Percentiles rank a stretch among this genome's conserved stretches.
Conservation (phyloP, 2,329 filamentous ascomycete species). For the Colletotrichum camelliae region DNA sequence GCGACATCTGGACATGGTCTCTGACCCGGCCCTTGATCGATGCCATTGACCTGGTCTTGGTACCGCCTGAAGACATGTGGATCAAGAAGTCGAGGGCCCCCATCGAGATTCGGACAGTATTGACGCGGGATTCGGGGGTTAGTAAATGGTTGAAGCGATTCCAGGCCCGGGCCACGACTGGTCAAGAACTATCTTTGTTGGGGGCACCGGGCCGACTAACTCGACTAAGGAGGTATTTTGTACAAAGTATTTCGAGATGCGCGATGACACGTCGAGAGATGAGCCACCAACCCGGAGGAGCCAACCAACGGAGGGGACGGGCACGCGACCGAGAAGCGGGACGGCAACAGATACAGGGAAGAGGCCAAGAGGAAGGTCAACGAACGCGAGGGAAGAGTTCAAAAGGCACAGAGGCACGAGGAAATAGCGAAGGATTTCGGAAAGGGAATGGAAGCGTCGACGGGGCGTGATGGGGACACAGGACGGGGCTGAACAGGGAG, state of each 20-base stretch:
- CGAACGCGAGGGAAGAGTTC: background rate
- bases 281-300: background rate
- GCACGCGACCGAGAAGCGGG: slow-evolving; percentile 1
- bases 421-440: background rate
- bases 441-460: background rate
- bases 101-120: slow-evolving; percentile 1
- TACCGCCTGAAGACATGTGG: background rate
- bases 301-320: background rate
- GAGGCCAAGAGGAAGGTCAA: background rate
- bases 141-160: background rate
- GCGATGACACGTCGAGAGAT: background rate
- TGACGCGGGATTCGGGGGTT: background rate
- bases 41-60: background rate
- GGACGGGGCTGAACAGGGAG: slow-evolving; percentile 1
- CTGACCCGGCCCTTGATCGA: background rate
- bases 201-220: background rate
- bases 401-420: background rate
- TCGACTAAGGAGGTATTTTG: slow-evolving; percentile 11
- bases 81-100: background rate
- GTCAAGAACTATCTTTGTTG: background rate
- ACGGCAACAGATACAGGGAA: background rate
- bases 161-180: background rate
- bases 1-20: background rate
- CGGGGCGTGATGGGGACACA: background rate
- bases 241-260: background rate